Percentiles rank a stretch among this genome's conserved stretches.
Evolutionary conservation across 257 asterid species (phyloP).

Genomic region (Avicennia marina): DNA sequence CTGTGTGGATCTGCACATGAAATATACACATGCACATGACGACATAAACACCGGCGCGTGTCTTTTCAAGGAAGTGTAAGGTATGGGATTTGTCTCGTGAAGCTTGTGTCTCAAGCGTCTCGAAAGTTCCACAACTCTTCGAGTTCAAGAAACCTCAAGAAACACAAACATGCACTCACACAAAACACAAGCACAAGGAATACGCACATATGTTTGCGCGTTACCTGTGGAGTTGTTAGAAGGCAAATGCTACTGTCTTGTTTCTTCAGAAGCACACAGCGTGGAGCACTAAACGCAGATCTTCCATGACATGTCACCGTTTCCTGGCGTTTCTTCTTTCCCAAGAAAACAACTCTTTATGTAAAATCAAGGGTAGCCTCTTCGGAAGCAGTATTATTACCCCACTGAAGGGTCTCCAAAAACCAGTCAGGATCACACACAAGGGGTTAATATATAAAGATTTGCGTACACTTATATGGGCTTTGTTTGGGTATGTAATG

Average conservation of each 20-base stretch:
- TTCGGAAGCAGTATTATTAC: too few species aligned
- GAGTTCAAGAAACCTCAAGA: constrained; percentile 30
- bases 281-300: constrained; percentile 69
- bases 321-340: neutral
- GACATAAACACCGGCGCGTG: constrained; percentile 13
- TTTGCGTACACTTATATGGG: neutral
- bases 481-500: neutral
- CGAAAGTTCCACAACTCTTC: constrained; percentile 35
- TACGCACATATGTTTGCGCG: neutral
- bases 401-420: constrained; percentile 15
- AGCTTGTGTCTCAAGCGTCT: constrained; percentile 51
- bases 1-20: constrained; percentile 6
- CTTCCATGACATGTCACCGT: constrained; percentile 40
- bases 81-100: constrained; percentile 12
- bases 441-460: too few species aligned
- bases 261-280: constrained; percentile 60
- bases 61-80: constrained; percentile 11
- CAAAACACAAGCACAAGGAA: neutral
- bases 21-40: constrained; percentile 5
- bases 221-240: constrained; percentile 30
- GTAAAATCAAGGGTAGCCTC: too few species aligned
- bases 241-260: constrained; percentile 36
- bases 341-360: constrained; percentile 14
- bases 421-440: constrained; percentile 14
- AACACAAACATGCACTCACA: constrained; percentile 25